These are phyloP conservation scores for Kazachstania sp. DNA, from an alignment of 1,139 yeast genomes.

Conservation along the genomic window DNA sequence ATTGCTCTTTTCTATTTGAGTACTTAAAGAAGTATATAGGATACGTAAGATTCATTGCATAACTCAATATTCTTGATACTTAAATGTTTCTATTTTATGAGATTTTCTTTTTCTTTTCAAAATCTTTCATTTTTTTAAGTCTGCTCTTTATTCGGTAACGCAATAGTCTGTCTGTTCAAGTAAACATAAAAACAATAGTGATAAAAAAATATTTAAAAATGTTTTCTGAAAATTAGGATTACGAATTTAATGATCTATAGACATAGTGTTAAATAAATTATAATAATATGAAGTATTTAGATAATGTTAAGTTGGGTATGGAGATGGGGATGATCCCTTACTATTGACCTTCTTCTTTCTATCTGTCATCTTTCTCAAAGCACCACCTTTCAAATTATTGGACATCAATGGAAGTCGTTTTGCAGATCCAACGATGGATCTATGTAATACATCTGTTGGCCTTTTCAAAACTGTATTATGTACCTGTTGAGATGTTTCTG, in stretches of 20 bases:
- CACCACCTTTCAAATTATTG: not conserved
- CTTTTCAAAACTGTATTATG: not conserved
- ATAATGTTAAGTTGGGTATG: too few species aligned
- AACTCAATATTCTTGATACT: not conserved
- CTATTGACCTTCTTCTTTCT: not conserved
- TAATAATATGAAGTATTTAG: too few species aligned
- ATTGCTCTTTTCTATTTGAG: not conserved
- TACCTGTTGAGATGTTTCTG: not conserved
- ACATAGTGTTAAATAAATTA: too few species aligned
- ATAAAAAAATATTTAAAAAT: not conserved
- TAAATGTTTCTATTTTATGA: not conserved
- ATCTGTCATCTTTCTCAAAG: not conserved
- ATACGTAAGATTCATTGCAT: not conserved
- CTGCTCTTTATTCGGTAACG: not conserved
- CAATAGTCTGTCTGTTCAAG: not conserved
- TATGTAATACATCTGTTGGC: not conserved
- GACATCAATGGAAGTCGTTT: conserved; percentile 7
- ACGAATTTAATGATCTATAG: not conserved
- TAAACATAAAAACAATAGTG: conserved; percentile 3
- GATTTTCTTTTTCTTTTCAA: not conserved
- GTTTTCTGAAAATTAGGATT: not conserved
- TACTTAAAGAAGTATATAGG: too few species aligned
- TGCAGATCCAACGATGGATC: not conserved
- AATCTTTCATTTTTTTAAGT: not conserved
- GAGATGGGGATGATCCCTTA: too few species aligned